Evolutionary conservation across 306 rosid species (phyloP).

Genomic region (Corylus avellana): DNA sequence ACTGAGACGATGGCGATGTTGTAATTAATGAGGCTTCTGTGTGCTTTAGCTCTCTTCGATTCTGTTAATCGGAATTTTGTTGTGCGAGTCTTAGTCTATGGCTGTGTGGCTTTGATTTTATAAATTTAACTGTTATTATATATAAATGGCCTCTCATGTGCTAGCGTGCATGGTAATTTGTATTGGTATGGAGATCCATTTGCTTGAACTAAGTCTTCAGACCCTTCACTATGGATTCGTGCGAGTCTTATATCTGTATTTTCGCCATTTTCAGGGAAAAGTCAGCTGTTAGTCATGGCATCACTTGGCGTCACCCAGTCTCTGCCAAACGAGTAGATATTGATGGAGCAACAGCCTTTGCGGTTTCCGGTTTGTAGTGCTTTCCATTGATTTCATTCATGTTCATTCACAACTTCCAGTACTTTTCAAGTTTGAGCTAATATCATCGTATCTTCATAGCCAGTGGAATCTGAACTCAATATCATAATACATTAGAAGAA

Average conservation of each 20-base stretch:
- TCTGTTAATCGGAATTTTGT: not conserved
- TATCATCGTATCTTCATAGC: not conserved
- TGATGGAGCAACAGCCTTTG: conserved; percentile 69
- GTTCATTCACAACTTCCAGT: not conserved
- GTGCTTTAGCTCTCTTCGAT: not conserved
- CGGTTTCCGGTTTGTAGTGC: conserved; percentile 57
- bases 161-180: not conserved
- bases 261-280: conserved; percentile 59
- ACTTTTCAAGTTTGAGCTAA: not conserved
- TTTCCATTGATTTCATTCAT: not conserved
- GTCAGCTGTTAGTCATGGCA: conserved; percentile 79
- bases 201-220: not conserved
- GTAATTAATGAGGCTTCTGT: not conserved
- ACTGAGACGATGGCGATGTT: not conserved
- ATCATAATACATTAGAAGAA: not conserved
- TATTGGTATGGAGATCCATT: not conserved
- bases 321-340: conserved; percentile 66
- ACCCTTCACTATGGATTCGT: not conserved
- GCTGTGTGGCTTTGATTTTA: not conserved
- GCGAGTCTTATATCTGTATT: not conserved
- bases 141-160: not conserved
- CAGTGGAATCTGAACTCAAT: not conserved
- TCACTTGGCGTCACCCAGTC: conserved; percentile 70
- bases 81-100: not conserved
- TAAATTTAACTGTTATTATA: not conserved